Base-by-base conservation (phyloP, 495 filamentous ascomycete species). In the Penicillium flavigenum region DNA sequence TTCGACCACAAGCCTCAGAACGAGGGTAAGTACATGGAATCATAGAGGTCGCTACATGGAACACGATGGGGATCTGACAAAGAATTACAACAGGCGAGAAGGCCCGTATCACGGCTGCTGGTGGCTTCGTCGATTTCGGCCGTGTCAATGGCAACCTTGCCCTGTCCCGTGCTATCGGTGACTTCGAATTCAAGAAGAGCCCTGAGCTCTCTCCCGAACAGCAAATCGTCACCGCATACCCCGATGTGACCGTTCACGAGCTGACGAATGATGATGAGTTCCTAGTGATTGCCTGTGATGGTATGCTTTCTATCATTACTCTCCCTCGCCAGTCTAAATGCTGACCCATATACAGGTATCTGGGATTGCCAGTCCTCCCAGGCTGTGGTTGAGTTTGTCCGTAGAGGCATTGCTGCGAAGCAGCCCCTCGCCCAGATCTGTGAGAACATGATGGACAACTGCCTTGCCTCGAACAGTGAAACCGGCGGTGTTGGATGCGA, bases 401-500 rank as follows among this genome's bases (percentile, higher is more conserved):
- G 94, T 66, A 85, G 95, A 61, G 95, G 94, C 38, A 96, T 98
- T 70, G 91, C 90, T 20, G 92, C 92, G 19, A 94, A 96, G 79
- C 94, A 98, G 76, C 87, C 92, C 31, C 83, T 98, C 19, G 83
- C 89, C 47, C 86, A 87, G 66, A 97, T 98, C 65, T 96, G 92
- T 74, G 94, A 98, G 79, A 98, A 98, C 78, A 95, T 98, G 91
- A 98, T 98, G 94, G 92, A 98, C 78, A 98, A 98, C 76, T 98
- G 94, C 71, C 82, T 98, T 53, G 90, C 94, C 29, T 92, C 91
- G 50, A 97, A 94, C 80, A 94, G 92, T 64, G 95, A 98, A 74
- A 98, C 94, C 42, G 94, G 94, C 32, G 94, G 94, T 44, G 94
- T 98, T 47, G 94, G 94, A 59, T 98, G 94, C 75, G 94, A 98